Base-by-base conservation (phyloP, 2,329 filamentous ascomycete genomes). In the Elsinoe arachidis region DNA sequence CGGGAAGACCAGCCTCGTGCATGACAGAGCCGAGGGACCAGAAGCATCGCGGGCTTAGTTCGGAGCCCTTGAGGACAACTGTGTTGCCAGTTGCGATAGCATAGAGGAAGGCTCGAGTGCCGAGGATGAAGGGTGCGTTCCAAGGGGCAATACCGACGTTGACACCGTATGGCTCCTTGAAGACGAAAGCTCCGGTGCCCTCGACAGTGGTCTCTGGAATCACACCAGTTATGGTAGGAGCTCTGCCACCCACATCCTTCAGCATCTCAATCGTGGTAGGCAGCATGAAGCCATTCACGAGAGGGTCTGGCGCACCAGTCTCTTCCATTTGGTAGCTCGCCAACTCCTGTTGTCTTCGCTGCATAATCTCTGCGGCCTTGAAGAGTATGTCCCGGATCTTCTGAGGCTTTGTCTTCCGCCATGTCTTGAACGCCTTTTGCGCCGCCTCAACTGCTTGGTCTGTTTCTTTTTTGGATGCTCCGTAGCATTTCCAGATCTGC, bases 101-200 rank as follows among this genome's bases (percentile, higher is more conserved):
- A 59, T 78, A 80, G 9, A 78, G 72, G 0, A 53, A 38, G 73
- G 75, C 0, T 68, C 74, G 65, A 26, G 67, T 68, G 2, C 71
- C 63, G 39, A 68, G 70, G 23, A 68, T 65, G n/a, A 74, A 59
- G 5, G 73, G 71, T 0, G 67, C 26, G 61, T 61, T 61, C 88
- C 88, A 92, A 38, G 71, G 70, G 15, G 66, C 69, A 43, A 67
- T 70, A 72, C 41, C 69, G 66, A 33, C 69, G 10, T 90, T 77
- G 7, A 91, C 87, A 1, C 88, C 88, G 64, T 81, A 88, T 0
- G 88, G 88, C 69, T 90, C 70, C 35, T 72, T 68, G 6, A 72
- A 69, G 5, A 68, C 68, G 21, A 73, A 65, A 9, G 70, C 70
- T 17, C 66, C 69, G n/a, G 61, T 63, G 4, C 64, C 63, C 41